phyloP scores from a whole-genome alignment of 1,284 basidiomycete genomes.

The Austroboletus niveus region DNA sequence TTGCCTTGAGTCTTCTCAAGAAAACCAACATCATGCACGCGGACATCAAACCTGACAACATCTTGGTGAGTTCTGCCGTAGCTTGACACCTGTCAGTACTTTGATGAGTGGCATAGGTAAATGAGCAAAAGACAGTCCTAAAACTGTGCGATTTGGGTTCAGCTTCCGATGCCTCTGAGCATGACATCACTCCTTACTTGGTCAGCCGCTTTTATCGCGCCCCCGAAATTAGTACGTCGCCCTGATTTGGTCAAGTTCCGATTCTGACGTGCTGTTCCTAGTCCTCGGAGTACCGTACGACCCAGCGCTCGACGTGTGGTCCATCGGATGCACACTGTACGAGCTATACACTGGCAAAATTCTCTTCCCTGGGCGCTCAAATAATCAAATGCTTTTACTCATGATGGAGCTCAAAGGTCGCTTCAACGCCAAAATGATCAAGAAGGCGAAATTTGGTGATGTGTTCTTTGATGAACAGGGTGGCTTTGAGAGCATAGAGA shows the following conservation, averaged over 20 bases:
- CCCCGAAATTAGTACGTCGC: constrained; percentile 90
- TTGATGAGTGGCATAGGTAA: constrained; percentile 59
- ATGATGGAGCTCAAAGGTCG: constrained; percentile 98
- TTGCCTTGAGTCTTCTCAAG: constrained; percentile 80
- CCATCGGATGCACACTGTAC: constrained; percentile 95
- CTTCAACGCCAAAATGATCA: constrained; percentile 92
- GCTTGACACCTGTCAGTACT: constrained; percentile 10
- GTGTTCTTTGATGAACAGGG: constrained; percentile 94
- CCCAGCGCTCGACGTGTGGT: constrained; percentile 94
- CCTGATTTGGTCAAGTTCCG: constrained; percentile 2
- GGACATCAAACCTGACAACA: constrained; percentile 97
- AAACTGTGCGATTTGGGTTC: constrained; percentile 98
- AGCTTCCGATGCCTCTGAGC: constrained; percentile 90
- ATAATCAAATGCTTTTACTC: constrained; percentile 96
- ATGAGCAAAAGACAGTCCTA: constrained; percentile 89
- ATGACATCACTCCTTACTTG: constrained; percentile 97
- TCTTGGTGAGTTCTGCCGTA: constrained; percentile 61
- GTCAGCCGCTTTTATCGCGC: constrained; percentile 98
- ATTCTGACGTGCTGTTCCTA: constrained; percentile 35
- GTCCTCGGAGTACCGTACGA: constrained; percentile 96
- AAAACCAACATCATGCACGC: constrained; percentile 96
- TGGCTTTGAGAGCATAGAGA: constrained; percentile 78
- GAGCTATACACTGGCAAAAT: constrained; percentile 99
- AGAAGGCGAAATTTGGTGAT: constrained; percentile 89
- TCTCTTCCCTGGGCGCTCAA: constrained; percentile 93